Percentiles rank a stretch among this genome's conserved stretches.
Conservation (phyloP, 179 eudicot species). For the Amaranthus tricolor region DNA sequence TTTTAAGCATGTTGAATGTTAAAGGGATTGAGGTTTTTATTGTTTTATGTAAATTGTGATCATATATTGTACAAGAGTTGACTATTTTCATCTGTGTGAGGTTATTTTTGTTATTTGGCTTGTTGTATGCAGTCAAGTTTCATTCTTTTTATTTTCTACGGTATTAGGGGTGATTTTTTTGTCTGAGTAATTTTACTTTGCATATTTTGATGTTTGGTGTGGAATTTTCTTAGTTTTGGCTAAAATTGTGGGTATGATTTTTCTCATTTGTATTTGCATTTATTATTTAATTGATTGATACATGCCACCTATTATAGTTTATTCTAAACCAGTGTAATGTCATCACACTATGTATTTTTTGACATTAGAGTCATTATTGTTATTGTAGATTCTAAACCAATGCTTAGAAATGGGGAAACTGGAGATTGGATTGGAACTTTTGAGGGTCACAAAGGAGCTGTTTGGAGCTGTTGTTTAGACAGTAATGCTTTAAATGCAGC, state of each 20-base stretch:
- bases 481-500: conserved; percentile 86
- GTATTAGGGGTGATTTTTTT: too few species aligned
- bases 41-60: not conserved
- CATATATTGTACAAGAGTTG: conserved; percentile 11
- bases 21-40: conserved; percentile 15
- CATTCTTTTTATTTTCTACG: not conserved
- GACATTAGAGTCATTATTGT: conserved; percentile 1
- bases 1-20: not conserved
- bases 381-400: conserved; percentile 73
- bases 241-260: not conserved
- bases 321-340: not conserved
- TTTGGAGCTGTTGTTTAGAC: conserved; percentile 96
- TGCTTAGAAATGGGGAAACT: conserved; percentile 98
- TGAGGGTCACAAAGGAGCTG: conserved; percentile 98
- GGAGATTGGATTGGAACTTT: conserved; percentile 99
- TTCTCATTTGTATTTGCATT: not conserved
- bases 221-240: not conserved
- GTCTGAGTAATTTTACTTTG: too few species aligned
- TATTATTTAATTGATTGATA: not conserved
- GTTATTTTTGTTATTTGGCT: not conserved
- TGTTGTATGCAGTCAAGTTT: not conserved
- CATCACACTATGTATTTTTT: not conserved
- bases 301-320: not conserved
- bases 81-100: conserved; percentile 3
- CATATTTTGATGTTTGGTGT: not conserved